Base-by-base conservation (phyloP, 1,284 basidiomycete species). In the Ceratobasidium sp. region DNA sequence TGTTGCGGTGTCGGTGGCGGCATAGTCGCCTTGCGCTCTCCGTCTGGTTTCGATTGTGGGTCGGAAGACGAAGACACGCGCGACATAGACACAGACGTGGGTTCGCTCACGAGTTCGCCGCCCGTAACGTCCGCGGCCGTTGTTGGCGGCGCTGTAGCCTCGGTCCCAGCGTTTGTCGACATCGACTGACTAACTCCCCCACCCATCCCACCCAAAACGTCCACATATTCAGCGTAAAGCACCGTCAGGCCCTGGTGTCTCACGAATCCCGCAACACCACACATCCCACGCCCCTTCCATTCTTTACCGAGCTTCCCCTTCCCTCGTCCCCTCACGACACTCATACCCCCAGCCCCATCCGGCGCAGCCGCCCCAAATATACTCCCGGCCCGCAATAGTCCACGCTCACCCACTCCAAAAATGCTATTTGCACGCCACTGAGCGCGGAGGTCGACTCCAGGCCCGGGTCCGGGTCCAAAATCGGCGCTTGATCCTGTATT, bases 191-290 rank as follows among this genome's bases (percentile, higher is more conserved):
- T n/a, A n/a, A n/a, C n/a, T n/a, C n/a, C n/a, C n/a, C n/a, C n/a
- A n/a, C 36, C 67, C 56, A 50, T 33, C 17, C 48, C 22, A 27
- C 56, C 69, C 27, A 63, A 8, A 36, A 62, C 75, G 17, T 71
- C 84, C 4, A 88, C 82, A 77, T 87, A 84, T 47, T 84, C 82
- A n/a, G 86, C 86, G 67, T 86, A 85, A n/a, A 91, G 80, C 14
- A 89, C 82, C 1, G 87, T 87, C 19, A 92, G 81, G 31, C 84
- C 84, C 79, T 92, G 91, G 45, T 90, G 89, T 33, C 86, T 81
- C 36, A 89, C 82, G 76, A 92, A 91, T 8, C 89, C 89, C 4
- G 79, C 67, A 15, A 72, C 41, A 59, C 67, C 67, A 60, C 54
- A 72, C 67, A 72, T 72, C 67, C 67, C 67, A 0, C 67, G 67